Evolutionary conservation across 768 basidiomycete species (phyloP), one percentile per base, ranked within the genome.

Genomic region (Gymnopilus junonius): DNA sequence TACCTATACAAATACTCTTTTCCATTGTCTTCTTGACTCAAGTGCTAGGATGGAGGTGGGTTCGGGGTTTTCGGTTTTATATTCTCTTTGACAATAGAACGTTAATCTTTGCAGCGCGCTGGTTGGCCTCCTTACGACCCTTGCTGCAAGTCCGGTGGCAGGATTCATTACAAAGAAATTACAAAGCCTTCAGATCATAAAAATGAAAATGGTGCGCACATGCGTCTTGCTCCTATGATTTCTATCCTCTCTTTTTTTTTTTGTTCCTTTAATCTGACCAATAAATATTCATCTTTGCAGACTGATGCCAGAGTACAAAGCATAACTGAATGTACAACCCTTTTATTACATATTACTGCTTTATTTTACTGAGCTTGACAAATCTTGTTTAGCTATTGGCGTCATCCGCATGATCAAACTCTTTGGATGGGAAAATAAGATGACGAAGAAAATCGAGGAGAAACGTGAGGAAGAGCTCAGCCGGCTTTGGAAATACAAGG

Each of bases 321-420:
- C 1, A 83, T 90, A 39, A 84, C 87, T 4, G 89, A 90, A 74
- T 79, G 86, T 83, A 70, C 55, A 78, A 62, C 11, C 34, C 14
- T 8, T n/a, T 34, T 32, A n/a, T 51, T n/a, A n/a, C n/a, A n/a
- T 51, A 3, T 32, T 15, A 5, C 29, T 11, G 5, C 21, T 25
- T 27, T 14, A 35, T 39, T 55, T 39, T 21, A 5, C 31, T 51
- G 5, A 51, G 10, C 7, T 14, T 29, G 31, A 31, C 31, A 4
- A 29, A 27, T 25, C 32, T 8, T 42, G 40, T 37, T 79, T 75
- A 85, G 85, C 78, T 2, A 78, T 87, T 70, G 81, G 80, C 61
- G 80, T 86, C 29, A 69, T 89, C 10, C 83, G 88, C 12, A 89
- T 90, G 85, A 78, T 90, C 68, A 92, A 92, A 74, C 76, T 92